These are phyloP conservation scores for Rutstroemia sydowiana DNA, from an alignment of 2,329 filamentous ascomycete genomes.

Conservation along the genomic window DNA sequence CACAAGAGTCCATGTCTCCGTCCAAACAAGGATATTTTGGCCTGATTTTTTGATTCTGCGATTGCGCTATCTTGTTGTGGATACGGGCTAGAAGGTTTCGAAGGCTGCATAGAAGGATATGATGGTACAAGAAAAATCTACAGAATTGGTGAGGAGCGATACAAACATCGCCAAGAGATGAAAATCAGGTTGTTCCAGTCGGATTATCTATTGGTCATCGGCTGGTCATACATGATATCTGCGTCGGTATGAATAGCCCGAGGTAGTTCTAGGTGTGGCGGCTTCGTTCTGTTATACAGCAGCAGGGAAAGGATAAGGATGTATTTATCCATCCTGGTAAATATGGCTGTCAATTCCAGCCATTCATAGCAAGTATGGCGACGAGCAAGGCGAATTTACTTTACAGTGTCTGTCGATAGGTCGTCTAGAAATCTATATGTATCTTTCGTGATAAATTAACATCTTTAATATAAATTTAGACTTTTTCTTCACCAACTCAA, in stretches of 20 bases:
- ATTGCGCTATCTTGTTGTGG: constrained; percentile 4
- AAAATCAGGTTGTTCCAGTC: constrained; percentile 2
- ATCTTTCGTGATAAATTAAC: no score
- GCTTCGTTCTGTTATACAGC: not conserved
- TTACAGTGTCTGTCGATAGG: no score
- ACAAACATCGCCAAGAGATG: not conserved
- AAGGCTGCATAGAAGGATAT: constrained; percentile 11
- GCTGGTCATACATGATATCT: not conserved
- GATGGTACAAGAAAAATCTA: not conserved
- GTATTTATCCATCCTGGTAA: no score
- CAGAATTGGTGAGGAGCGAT: not conserved
- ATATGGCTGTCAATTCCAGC: no score
- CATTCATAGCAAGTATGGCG: no score
- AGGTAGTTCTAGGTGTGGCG: not conserved
- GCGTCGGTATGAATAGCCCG: not conserved
- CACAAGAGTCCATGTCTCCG: no score
- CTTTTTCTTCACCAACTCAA: not conserved
- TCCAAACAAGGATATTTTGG: not conserved
- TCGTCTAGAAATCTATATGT: no score
- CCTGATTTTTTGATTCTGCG: not conserved
- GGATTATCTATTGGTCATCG: not conserved
- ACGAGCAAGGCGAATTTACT: no score
- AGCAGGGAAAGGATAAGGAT: no score
- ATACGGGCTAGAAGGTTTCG: constrained; percentile 9
- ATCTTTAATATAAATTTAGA: no score